These are phyloP conservation scores for Aureobasidium leucospermi DNA, from an alignment of 2,329 filamentous ascomycete genomes.

Conservation along the genomic window DNA sequence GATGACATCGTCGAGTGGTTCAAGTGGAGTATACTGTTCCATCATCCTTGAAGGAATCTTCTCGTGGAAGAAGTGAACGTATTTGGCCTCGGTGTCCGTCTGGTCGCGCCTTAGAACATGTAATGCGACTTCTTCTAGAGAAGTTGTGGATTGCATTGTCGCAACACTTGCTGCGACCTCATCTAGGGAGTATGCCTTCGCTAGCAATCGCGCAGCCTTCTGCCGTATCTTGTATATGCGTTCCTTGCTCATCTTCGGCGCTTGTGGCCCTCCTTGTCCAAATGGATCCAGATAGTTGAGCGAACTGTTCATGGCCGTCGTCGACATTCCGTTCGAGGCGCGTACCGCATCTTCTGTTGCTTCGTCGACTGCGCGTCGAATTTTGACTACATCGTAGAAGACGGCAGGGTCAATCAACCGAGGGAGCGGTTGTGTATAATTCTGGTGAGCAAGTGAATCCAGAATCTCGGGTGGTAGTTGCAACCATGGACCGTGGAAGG, in stretches of 20 bases:
- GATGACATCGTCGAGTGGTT: conserved; percentile 62
- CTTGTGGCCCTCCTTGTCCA: conserved; percentile 44
- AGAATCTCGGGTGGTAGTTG: conserved; percentile 72
- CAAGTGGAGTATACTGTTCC: conserved; percentile 62
- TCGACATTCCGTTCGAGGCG: conserved; percentile 65
- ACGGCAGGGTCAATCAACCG: conserved; percentile 71
- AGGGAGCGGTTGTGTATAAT: conserved; percentile 69
- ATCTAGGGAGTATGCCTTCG: conserved; percentile 69
- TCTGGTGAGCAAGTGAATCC: conserved; percentile 69
- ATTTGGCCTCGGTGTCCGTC: conserved; percentile 65
- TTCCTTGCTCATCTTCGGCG: conserved; percentile 63
- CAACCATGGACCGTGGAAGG: conserved; percentile 77
- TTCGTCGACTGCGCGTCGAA: conserved; percentile 71
- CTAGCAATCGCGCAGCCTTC: conserved; percentile 70
- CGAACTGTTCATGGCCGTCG: conserved; percentile 53
- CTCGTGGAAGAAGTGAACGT: conserved; percentile 90
- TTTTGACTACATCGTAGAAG: conserved; percentile 79
- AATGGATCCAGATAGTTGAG: conserved; percentile 43
- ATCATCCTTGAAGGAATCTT: conserved; percentile 73
- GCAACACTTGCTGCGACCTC: conserved; percentile 78
- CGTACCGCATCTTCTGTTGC: conserved; percentile 70
- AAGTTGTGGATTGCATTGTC: conserved; percentile 73
- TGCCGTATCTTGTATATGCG: conserved; percentile 72
- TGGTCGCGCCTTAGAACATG: conserved; percentile 64
- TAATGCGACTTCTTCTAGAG: conserved; percentile 67